Base-by-base conservation (phyloP, 495 filamentous ascomycete genomes). In the Aspergillus coremiiformis region DNA sequence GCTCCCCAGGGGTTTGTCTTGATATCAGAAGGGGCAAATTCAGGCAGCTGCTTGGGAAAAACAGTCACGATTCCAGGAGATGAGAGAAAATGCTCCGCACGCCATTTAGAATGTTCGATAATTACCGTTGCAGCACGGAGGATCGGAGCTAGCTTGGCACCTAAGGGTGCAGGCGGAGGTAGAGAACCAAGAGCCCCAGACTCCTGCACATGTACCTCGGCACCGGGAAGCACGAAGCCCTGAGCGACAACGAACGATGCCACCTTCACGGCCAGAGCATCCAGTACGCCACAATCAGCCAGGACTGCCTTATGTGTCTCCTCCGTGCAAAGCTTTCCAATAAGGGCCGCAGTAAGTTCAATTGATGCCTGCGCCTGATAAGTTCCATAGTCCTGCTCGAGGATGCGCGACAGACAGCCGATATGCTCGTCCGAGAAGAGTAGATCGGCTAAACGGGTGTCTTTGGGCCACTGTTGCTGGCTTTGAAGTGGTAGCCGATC, bases 81-180 rank as follows among this genome's bases (percentile, higher is more conserved):
- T 53, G 83, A 88, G 21, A 95, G 69, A 51, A 97, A 81, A 55
- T 87, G 79, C 51, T 83, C 81, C 14, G 86, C 83, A 15, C 89
- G 81, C 68, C 81, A 85, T 47, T 84, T 84, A 0, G 93, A 96
- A 54, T 85, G 79, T 37, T 83, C 76, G 50, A 96, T 81, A 39
- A 97, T 90, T 35, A 82, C 78, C 10, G 83, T 80, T 39, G 94
- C 81, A 1, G 91, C 88, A 51, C 90, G 85, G n/a, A 98, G 68
- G 41, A 94, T 78, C 23, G 81, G 76, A 6, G 83, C 76, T 39
- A 95, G 67, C 27, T 80, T 76, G n/a, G 77, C 75, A 9, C 73
- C 71, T 23, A 67, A 68, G 1, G 83, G 79, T 6, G 87, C 80
- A 35, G 84, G 78, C 9, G 69, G 66, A 29, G 71, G 66, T 12